Evolutionary conservation across 257 asterid species (phyloP).

Genomic region (Nicotiana benthamiana): DNA sequence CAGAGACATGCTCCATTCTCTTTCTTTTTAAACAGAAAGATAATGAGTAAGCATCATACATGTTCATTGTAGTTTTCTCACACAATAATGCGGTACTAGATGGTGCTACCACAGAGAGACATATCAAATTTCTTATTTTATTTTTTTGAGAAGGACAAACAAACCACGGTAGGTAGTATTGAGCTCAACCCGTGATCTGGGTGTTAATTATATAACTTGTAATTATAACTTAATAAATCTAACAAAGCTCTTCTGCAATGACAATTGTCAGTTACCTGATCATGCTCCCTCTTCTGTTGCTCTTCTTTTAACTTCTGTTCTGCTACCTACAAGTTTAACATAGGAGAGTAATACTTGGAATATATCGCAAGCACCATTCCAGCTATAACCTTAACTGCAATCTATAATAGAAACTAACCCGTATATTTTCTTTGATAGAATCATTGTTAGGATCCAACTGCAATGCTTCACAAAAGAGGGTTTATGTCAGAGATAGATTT

Average conservation of each 20-base stretch:
- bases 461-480: slow-evolving; percentile 49
- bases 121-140: too few relatives aligned
- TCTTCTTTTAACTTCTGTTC: slow-evolving; percentile 56
- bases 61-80: background rate
- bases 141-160: too few relatives aligned
- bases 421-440: slow-evolving; percentile 62
- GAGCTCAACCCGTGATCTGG: background rate
- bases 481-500: background rate
- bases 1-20: background rate
- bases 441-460: slow-evolving; percentile 70
- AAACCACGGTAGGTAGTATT: background rate
- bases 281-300: slow-evolving; percentile 43
- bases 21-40: background rate
- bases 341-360: background rate
- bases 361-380: slow-evolving; percentile 1
- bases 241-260: background rate
- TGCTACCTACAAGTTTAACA: slow-evolving; percentile 44
- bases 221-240: background rate
- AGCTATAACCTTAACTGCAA: slow-evolving; percentile 6
- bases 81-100: background rate
- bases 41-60: background rate
- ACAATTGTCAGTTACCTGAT: slow-evolving; percentile 38
- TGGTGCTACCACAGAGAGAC: background rate
- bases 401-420: slow-evolving; percentile 40
- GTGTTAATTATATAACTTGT: background rate